A percentile compares a stretch with the other conserved stretches of the same genome.
These are phyloP conservation scores for Cucurbita pepo DNA, from an alignment of 306 rosid genomes.

Conservation along the genomic window DNA sequence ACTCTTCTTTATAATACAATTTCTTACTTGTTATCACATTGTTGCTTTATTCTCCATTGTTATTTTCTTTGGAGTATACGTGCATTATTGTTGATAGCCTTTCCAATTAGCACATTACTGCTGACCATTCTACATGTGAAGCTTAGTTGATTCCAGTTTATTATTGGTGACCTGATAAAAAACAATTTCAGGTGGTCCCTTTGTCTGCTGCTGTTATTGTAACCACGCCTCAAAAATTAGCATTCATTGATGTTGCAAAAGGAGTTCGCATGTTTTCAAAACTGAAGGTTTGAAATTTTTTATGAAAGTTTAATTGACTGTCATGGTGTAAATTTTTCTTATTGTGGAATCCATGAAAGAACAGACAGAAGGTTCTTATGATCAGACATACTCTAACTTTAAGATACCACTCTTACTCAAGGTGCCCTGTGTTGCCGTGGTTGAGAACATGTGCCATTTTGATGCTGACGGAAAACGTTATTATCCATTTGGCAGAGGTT, in stretches of 20 bases:
- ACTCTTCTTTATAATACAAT: background rate
- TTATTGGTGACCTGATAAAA: slow-evolving; percentile 14
- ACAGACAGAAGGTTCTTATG: background rate
- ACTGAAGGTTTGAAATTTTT: slow-evolving; percentile 52
- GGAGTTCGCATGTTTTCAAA: slow-evolving; percentile 99
- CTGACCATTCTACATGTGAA: background rate
- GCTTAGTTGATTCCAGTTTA: background rate
- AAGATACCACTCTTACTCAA: slow-evolving; percentile 13
- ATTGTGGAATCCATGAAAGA: background rate
- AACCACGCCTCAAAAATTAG: slow-evolving; percentile 93
- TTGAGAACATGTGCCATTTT: slow-evolving; percentile 95
- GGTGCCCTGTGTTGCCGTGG: slow-evolving; percentile 98
- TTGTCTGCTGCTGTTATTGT: slow-evolving; percentile 93
- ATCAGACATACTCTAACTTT: background rate
- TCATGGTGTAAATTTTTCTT: background rate
- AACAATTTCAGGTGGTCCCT: slow-evolving; percentile 58
- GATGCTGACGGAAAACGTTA: slow-evolving; percentile 92
- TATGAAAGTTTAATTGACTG: background rate
- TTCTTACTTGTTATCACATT: background rate
- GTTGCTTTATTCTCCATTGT: background rate
- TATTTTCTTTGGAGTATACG: background rate
- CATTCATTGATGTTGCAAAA: slow-evolving; percentile 94
- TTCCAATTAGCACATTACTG: background rate
- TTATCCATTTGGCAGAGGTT: slow-evolving; percentile 93
- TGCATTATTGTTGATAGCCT: background rate